These are phyloP conservation scores for Acacia pycnantha DNA, from an alignment of 331 rosid species.

Conservation along the genomic window DNA sequence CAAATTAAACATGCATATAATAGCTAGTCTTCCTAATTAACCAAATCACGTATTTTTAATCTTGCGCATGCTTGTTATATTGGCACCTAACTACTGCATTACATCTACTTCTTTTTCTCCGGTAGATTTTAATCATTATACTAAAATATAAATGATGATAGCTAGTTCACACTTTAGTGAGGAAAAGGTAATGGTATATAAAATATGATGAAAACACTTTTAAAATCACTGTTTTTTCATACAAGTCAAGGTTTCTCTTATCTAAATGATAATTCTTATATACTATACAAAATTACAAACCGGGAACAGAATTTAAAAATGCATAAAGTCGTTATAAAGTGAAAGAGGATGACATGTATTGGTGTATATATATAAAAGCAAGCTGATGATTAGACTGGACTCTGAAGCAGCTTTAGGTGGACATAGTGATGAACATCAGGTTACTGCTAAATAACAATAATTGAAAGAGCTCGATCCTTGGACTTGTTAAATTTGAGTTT, in stretches of 20 bases:
- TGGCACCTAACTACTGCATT: neutral
- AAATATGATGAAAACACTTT: neutral
- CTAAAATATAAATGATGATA: neutral
- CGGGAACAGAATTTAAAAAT: neutral
- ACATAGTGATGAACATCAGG: conserved; percentile 22
- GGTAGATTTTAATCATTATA: neutral
- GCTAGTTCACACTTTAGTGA: neutral
- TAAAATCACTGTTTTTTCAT: neutral
- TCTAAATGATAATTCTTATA: neutral
- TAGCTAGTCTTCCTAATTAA: neutral
- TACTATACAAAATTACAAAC: neutral
- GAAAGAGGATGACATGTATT: neutral
- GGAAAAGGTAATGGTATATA: neutral
- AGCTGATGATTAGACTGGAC: conserved; percentile 28
- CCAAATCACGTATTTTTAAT: neutral
- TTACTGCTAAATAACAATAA: neutral
- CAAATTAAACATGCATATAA: neutral
- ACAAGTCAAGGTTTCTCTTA: neutral
- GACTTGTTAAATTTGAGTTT: neutral
- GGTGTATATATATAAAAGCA: conserved; percentile 1
- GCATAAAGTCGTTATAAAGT: neutral
- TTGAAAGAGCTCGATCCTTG: neutral
- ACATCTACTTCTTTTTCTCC: neutral
- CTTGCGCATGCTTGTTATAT: neutral
- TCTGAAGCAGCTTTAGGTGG: conserved; percentile 37